phyloP scores from a whole-genome alignment of 2,329 filamentous ascomycete genomes.

The Phaeophleospora eucalypticola region DNA sequence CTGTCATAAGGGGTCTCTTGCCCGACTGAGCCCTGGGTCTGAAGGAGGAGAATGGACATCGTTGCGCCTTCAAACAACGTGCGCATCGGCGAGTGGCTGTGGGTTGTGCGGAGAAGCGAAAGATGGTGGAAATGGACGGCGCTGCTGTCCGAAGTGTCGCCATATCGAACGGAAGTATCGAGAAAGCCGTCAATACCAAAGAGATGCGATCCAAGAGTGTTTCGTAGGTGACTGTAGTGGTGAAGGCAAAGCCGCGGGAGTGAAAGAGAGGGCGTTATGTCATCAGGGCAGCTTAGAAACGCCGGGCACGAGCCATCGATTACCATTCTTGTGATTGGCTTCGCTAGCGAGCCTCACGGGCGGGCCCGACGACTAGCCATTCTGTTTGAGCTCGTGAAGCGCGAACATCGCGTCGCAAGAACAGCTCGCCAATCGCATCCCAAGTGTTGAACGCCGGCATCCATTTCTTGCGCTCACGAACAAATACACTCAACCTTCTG shows the following conservation, averaged over 20 bases:
- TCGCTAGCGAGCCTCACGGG: neutral
- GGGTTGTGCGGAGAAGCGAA: conserved; percentile 34
- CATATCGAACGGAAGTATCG: conserved; percentile 18
- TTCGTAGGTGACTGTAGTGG: neutral
- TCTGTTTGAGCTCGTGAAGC: neutral
- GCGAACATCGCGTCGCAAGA: neutral
- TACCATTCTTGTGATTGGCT: neutral
- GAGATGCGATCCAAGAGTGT: neutral
- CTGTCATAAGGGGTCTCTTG: conserved; percentile 61
- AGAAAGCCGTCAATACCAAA: neutral
- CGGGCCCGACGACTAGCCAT: neutral
- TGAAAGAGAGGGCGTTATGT: no score
- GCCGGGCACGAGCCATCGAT: neutral
- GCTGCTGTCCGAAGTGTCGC: conserved; percentile 27
- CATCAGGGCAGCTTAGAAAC: no score
- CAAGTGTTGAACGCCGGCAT: no score
- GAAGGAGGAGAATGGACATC: conserved; percentile 43
- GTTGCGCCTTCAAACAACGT: conserved; percentile 39
- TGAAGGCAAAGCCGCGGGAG: neutral
- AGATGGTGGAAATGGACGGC: conserved; percentile 32
- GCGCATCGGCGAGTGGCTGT: conserved; percentile 34
- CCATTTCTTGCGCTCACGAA: no score
- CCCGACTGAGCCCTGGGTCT: conserved; percentile 44
- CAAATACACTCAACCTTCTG: no score
- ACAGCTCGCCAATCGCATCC: no score